Conservation (phyloP, 1,284 basidiomycete genomes). For the Entoloma clypeatum region DNA sequence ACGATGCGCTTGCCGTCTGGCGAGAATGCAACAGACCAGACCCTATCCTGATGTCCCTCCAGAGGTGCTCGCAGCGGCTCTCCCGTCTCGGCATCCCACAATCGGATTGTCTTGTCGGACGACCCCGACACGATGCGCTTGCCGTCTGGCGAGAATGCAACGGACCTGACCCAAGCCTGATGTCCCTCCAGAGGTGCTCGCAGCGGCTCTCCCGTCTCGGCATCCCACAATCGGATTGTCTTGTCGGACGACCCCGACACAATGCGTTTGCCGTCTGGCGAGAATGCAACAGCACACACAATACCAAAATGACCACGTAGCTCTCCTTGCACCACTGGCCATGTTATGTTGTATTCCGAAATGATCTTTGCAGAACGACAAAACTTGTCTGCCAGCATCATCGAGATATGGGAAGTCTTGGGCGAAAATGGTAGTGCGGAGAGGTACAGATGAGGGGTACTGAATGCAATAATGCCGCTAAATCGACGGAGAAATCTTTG, state of each 20-base stretch:
- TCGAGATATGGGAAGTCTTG: conserved; percentile 17
- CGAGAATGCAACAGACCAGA: conserved; percentile 20
- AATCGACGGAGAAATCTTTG: conserved; percentile 30
- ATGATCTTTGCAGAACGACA: conserved; percentile 10
- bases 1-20: conserved; percentile 11
- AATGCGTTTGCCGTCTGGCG: conserved; percentile 16
- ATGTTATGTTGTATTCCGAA: conserved; percentile 14
- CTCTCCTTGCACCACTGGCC: conserved; percentile 21
- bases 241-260: conserved; percentile 19
- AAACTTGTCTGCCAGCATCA: conserved; percentile 21
- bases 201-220: conserved; percentile 5
- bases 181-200: conserved; percentile 10
- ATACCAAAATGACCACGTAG: conserved; percentile 21
- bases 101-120: conserved; percentile 5
- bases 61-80: neutral
- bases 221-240: conserved; percentile 12
- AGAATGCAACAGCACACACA: conserved; percentile 17
- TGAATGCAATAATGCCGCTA: conserved; percentile 25
- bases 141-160: conserved; percentile 11
- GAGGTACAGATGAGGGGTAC: conserved; percentile 37
- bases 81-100: conserved; percentile 13
- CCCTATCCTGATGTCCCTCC: conserved; percentile 5
- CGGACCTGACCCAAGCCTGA: conserved; percentile 8
- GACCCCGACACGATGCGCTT: conserved; percentile 9
- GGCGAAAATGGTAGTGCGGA: conserved; percentile 35